Evolutionary conservation across 2,329 filamentous ascomycete species (phyloP), one percentile per base, ranked within the genome.

Genomic region (Curvularia verruculosa): DNA sequence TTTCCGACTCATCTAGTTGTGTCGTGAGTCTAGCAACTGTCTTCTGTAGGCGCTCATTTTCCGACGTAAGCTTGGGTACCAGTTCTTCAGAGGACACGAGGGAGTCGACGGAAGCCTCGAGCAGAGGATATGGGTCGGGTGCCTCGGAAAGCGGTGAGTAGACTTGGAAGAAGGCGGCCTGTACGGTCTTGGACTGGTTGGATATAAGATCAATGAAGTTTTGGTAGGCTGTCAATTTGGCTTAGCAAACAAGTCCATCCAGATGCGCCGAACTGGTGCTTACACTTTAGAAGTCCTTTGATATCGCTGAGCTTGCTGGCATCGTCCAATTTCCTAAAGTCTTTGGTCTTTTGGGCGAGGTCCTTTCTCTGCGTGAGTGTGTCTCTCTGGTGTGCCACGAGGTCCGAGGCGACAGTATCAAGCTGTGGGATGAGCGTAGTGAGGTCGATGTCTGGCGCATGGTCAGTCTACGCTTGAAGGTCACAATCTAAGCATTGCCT

Each of bases 271-370:
- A n/a, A 8, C 15, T 26, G 15, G 36, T 47, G 45, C 68, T 21
- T 74, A 92, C 91, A 88, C 83, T 96, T 97, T 57, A 99, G 79
- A 49, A 99, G 80, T 37, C 87, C 87, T 79, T 98, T 99, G 80
- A 96, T 87, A 76, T 99, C 95, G 5, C 83, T 82, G 52, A 99
- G 80, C 77, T 98, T 99, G 54, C 85, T 86, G 10, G 89, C 81
- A 81, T 99, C 92, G 68, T 98, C 94, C 10, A 96, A 84, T 76
- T 97, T 98, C 59, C 93, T 85, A 68, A 98, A 99, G 70, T 98
- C 94, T 72, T 99, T 99, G 0, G 95, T 99, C 83, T 97, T 98
- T 74, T 97, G 93, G n/a, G 96, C 95, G 19, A 99, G 82, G 59
- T 99, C 96, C 75, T 99, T 99, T 51, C 95, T 86, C 75, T 99